Conservation (phyloP, 495 filamentous ascomycete genomes). For the Penicillium lividum region DNA sequence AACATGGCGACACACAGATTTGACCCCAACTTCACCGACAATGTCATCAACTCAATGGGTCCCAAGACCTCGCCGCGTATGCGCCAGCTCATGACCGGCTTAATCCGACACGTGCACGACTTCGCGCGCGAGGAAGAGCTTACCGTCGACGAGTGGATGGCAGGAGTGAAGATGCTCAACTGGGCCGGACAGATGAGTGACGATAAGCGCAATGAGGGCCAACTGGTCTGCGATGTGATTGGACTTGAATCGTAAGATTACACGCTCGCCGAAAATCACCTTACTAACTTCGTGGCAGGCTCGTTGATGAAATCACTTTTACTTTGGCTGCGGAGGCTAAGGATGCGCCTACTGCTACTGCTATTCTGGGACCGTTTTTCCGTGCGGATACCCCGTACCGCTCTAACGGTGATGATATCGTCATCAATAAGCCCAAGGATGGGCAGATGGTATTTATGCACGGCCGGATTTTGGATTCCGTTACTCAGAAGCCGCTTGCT, state of each 20-base stretch:
- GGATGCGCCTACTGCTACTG: constrained; percentile 63
- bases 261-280: not conserved
- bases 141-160: constrained; percentile 51
- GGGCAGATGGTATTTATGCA: constrained; percentile 62
- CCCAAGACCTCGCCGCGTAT: constrained; percentile 61
- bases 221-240: constrained; percentile 69
- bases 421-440: constrained; percentile 52
- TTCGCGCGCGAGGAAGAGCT: constrained; percentile 52
- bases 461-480: constrained; percentile 59
- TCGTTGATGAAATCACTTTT: constrained; percentile 78
- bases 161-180: constrained; percentile 61
- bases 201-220: constrained; percentile 71
- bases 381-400: constrained; percentile 64
- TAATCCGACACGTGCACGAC: constrained; percentile 50
- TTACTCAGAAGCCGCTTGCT: constrained; percentile 58
- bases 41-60: constrained; percentile 70
- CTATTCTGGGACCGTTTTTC: constrained; percentile 79
- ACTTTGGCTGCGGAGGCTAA: constrained; percentile 54
- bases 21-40: constrained; percentile 65
- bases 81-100: constrained; percentile 41
- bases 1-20: constrained; percentile 44
- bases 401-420: constrained; percentile 66
- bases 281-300: constrained; percentile 26
- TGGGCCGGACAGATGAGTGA: constrained; percentile 70
- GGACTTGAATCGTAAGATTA: constrained; percentile 63